Evolutionary conservation across 139 green algal species (phyloP), one percentile per base, ranked within the genome.

Genomic region (Nannochloris sp.): DNA sequence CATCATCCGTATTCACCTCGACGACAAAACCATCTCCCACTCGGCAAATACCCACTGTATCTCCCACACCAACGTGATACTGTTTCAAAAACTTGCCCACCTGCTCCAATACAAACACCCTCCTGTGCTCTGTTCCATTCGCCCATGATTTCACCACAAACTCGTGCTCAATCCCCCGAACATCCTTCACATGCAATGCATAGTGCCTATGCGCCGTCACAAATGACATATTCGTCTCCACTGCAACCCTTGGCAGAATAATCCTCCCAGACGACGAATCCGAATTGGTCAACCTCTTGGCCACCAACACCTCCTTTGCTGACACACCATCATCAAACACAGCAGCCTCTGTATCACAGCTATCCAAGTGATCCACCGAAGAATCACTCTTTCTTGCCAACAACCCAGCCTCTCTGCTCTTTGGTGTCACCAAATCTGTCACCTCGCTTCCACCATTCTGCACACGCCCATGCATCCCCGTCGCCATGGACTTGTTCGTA

Each of bases 101-200:
- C 40, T 80, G 70, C 67, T 91, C 83, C 72, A 91, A 63, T 57
- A 90, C 84, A 44, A 86, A 91, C 57, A 91, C 84, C 1, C 82
- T 82, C 36, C 83, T 80, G 57, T 82, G 73, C 69, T 87, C 84
- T 26, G 59, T 63, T 40, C 84, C 84, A 55, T 90, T 90, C 40
- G 83, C 75, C 84, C 84, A 91, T 6, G 79, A 83, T 45, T 82
- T 81, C 48, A 88, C 73, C 16, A 81, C 72, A 49, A 88, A 83
- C n/a, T 67, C 37, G 64, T 74, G 76, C 2, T 12, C 23, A 12
- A 59, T 58, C 17, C 74, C 76, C 9, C 36, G 11, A 1, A 33
- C 29, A 43, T 83, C 74, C 13, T 25, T 55, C 8, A 76, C 70
- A 10, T 69, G 28, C 70, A 84, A 49, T 3, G 62, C 56, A 56